Conservation (phyloP, 257 asterid genomes). For the Plantago ovata region DNA sequence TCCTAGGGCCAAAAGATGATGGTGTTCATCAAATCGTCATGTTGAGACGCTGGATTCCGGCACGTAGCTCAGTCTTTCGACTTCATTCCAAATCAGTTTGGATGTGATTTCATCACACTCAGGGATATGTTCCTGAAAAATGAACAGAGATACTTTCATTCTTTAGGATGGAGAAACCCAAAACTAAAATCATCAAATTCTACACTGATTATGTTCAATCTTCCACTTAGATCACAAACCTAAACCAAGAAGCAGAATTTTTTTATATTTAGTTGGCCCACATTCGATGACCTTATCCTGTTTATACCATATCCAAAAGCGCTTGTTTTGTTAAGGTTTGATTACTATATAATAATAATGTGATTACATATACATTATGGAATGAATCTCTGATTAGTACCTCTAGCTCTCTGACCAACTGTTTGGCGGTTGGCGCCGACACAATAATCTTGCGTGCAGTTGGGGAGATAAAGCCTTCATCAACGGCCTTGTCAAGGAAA, state of each 20-base stretch:
- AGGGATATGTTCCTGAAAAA: slow-evolving; percentile 66
- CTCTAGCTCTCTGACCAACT: slow-evolving; percentile 76
- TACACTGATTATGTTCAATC: too few species aligned
- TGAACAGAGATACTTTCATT: background rate
- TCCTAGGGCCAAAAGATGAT: slow-evolving; percentile 17
- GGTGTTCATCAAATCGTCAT: slow-evolving; percentile 15
- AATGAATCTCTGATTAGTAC: slow-evolving; percentile 22
- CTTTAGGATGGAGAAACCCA: background rate
- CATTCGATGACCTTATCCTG: too few species aligned
- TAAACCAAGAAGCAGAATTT: too few species aligned
- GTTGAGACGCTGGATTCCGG: slow-evolving; percentile 41
- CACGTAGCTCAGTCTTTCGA: slow-evolving; percentile 40
- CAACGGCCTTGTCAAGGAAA: slow-evolving; percentile 77
- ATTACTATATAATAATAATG: too few species aligned
- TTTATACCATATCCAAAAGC: too few species aligned
- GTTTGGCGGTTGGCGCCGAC: slow-evolving; percentile 82
- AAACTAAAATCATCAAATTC: too few species aligned
- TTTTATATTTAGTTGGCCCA: too few species aligned
- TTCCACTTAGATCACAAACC: too few species aligned
- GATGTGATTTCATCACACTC: slow-evolving; percentile 68
- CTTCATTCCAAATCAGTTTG: slow-evolving; percentile 67
- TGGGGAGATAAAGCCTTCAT: slow-evolving; percentile 94
- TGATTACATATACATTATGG: too few species aligned
- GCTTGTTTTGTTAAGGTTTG: too few species aligned
- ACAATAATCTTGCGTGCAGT: slow-evolving; percentile 87